Evolutionary conservation across 176 grass and related monocot species (phyloP), one percentile per base, ranked within the genome.

Genomic region (Pharus latifolius): DNA sequence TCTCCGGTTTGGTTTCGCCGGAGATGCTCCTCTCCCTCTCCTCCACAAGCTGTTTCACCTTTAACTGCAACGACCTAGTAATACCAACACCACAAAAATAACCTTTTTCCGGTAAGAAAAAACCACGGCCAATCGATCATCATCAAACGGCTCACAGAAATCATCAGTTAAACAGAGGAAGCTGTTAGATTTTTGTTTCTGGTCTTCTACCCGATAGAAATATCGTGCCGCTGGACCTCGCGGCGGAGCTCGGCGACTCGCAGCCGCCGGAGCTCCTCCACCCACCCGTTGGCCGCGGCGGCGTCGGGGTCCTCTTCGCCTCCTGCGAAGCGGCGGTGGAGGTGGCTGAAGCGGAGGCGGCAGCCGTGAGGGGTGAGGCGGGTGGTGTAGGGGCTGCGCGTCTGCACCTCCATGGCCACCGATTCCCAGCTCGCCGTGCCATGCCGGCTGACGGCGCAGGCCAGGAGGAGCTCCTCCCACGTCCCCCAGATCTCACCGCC

Each of bases 191-290:
- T 33, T 44, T 40, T 17, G 31, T 46, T 41, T 12, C 0, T 1
- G 14, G 0, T 14, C 15, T 15, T 1, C 64, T 91, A 99, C 95
- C 74, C 84, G 71, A 99, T 94, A 10, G 95, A 99, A 34, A 94
- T 67, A 87, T 99, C 90, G 90, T 80, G 84, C 77, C 87, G 87
- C 72, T 99, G 84, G 46, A 99, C 87, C 84, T 99, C 87, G 26
- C 90, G 84, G 45, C 95, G 89, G 82, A 99, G 90, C 84, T 99
- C 95, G 27, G 90, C 84, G 37, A 99, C 90, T 66, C 95, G 86
- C 31, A 91, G 78, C 30, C 80, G 86, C 23, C 95, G 90, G 43
- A 99, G 90, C 63, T 99, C 87, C 58, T 91, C 90, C 6, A 99
- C 70, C 95, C 95, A 99, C 3, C 72, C 82, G 47, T 77, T 61